These are phyloP conservation scores for Xylariaceae sp. DNA, from an alignment of 2,329 filamentous ascomycete species.

Conservation along the genomic window DNA sequence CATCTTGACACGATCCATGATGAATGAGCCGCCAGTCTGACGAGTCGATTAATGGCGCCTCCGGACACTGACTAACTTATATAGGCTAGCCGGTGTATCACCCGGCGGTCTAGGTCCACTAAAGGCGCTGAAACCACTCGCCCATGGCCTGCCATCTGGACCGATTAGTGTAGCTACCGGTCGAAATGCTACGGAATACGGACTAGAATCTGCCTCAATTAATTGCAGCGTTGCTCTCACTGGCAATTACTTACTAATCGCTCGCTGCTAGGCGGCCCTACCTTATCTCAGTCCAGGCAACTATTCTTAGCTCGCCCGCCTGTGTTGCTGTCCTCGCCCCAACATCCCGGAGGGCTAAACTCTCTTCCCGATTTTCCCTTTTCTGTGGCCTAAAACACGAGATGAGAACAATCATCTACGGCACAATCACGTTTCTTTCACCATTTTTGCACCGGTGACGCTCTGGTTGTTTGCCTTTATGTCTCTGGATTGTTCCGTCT, in stretches of 20 bases:
- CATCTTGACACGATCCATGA: not conserved
- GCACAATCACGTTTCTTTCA: constrained; percentile 1
- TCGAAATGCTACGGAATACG: not conserved
- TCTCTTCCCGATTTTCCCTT: not conserved
- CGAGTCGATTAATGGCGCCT: not conserved
- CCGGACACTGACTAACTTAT: not conserved
- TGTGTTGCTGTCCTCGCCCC: constrained; percentile 7
- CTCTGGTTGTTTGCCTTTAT: constrained; percentile 5
- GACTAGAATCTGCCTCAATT: not conserved
- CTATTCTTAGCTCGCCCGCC: not conserved
- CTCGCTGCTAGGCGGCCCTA: no score
- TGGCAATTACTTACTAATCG: not conserved
- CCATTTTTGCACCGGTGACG: constrained; percentile 3
- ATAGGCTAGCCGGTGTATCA: not conserved
- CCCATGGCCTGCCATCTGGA: not conserved
- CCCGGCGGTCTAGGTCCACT: not conserved
- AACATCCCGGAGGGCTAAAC: not conserved
- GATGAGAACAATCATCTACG: constrained; percentile 2
- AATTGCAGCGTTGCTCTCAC: not conserved
- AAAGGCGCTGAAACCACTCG: not conserved
- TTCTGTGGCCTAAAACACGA: constrained; percentile 1
- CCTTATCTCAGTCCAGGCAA: not conserved
- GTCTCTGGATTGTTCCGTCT: constrained; percentile 1
- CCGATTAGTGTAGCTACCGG: not conserved
- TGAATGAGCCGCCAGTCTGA: no score